Evolutionary conservation across 257 asterid species (phyloP).

Genomic region (Solanum appendiculatum): DNA sequence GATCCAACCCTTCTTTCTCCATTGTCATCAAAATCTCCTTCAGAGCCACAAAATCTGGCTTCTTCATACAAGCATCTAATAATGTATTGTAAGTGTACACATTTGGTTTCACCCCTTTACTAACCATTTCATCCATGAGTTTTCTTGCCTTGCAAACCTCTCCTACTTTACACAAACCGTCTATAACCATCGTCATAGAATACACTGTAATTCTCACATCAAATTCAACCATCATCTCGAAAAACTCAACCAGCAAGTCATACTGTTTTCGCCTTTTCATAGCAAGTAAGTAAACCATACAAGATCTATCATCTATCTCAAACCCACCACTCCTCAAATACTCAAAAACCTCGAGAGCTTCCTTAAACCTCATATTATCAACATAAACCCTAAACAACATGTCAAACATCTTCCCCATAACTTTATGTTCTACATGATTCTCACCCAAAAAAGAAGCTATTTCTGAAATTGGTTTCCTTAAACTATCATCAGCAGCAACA

Average conservation of each 20-base stretch:
- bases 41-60: slow-evolving; percentile 33
- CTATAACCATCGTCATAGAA: slow-evolving; percentile 60
- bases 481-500: slow-evolving; percentile 35
- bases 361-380: slow-evolving; percentile 20
- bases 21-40: slow-evolving; percentile 35
- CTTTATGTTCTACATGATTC: neutral
- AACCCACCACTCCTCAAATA: slow-evolving; percentile 27
- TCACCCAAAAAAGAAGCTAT: slow-evolving; percentile 22
- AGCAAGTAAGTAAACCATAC: slow-evolving; percentile 68
- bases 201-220: slow-evolving; percentile 60
- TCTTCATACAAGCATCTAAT: slow-evolving; percentile 50
- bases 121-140: slow-evolving; percentile 41
- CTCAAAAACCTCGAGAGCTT: slow-evolving; percentile 28
- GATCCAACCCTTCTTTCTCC: slow-evolving; percentile 51
- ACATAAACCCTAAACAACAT: slow-evolving; percentile 30
- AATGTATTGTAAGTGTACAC: slow-evolving; percentile 57
- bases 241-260: slow-evolving; percentile 38
- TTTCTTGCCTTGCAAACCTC: slow-evolving; percentile 43
- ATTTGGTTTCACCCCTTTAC: slow-evolving; percentile 57
- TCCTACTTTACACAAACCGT: slow-evolving; percentile 48
- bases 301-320: slow-evolving; percentile 65
- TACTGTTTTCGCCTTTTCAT: slow-evolving; percentile 36
- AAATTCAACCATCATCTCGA: slow-evolving; percentile 58
- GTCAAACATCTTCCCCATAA: slow-evolving; percentile 18
- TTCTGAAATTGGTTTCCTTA: slow-evolving; percentile 29